Evolutionary conservation across 345 rosid genomes (phyloP).

Genomic region (Hypericum androsaemum): DNA sequence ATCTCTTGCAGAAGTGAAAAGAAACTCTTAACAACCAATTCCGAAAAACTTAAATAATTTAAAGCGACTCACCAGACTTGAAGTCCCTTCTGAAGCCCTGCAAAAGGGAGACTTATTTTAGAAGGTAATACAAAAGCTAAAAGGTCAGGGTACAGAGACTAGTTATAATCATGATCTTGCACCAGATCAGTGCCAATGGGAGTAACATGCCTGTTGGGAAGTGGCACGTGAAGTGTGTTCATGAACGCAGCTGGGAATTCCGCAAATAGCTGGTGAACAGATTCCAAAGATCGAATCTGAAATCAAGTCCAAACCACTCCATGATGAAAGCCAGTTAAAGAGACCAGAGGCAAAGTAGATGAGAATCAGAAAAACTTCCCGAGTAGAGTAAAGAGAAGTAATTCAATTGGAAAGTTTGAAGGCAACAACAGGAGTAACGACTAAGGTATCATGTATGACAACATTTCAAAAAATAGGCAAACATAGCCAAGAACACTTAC

Average conservation of each 20-base stretch:
- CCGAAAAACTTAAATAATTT: neutral
- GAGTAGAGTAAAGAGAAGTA: neutral
- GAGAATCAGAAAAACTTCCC: neutral
- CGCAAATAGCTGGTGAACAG: constrained; percentile 74
- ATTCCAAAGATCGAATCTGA: constrained; percentile 91
- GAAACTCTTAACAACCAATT: too few relatives aligned
- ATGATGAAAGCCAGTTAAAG: constrained; percentile 5
- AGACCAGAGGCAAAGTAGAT: neutral
- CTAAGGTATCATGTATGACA: neutral
- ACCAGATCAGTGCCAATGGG: neutral
- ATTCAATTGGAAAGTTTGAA: neutral
- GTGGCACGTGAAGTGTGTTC: constrained; percentile 54
- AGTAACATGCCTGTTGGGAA: constrained; percentile 37
- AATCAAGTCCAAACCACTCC: constrained; percentile 8
- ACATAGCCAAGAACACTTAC: constrained; percentile 26
- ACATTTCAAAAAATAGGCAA: neutral
- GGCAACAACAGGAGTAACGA: neutral
- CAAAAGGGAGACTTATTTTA: constrained; percentile 14
- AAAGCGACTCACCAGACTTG: constrained; percentile 39
- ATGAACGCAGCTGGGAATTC: constrained; percentile 84
- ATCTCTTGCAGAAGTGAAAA: too few relatives aligned
- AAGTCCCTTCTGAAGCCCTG: constrained; percentile 40
- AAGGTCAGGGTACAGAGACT: neutral
- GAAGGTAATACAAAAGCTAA: neutral
- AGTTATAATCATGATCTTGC: neutral